A percentile compares a stretch with the other conserved stretches of the same genome.
Evolutionary conservation across 352 stramenopile genomes (phyloP).

Genomic region (Phytopythium mirpurense): DNA sequence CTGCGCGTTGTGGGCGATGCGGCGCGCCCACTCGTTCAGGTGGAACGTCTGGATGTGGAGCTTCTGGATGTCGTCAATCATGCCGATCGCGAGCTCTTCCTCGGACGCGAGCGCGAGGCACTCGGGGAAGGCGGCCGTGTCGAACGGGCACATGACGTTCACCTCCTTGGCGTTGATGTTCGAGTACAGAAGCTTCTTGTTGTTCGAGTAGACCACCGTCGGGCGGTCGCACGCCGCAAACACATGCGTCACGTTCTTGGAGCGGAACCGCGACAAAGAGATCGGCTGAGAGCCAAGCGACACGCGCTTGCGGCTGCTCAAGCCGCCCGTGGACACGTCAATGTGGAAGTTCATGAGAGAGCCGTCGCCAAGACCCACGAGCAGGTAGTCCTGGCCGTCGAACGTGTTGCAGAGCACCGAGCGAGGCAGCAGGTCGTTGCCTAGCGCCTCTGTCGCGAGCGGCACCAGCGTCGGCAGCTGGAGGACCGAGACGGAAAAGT

Average conservation of each 20-base stretch:
- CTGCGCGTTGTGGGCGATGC: slow-evolving; percentile 84
- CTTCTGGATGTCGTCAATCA: slow-evolving; percentile 99
- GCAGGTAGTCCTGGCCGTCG: slow-evolving; percentile 86
- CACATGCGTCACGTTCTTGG: slow-evolving; percentile 92
- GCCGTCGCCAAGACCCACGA: slow-evolving; percentile 97
- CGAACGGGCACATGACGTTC: slow-evolving; percentile 91
- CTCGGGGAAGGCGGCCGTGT: slow-evolving; percentile 90
- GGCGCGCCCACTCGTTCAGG: slow-evolving; percentile 90
- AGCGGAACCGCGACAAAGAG: slow-evolving; percentile 89
- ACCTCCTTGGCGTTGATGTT: slow-evolving; percentile 93
- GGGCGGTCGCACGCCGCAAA: slow-evolving; percentile 96
- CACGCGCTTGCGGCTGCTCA: slow-evolving; percentile 91
- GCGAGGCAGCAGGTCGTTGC: slow-evolving; percentile 80
- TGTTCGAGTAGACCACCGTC: slow-evolving; percentile 96
- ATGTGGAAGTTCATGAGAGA: slow-evolving; percentile 93
- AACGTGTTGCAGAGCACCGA: slow-evolving; percentile 88
- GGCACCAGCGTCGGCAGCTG: slow-evolving; percentile 73
- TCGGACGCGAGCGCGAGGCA: slow-evolving; percentile 96
- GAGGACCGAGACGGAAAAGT: slow-evolving; percentile 89
- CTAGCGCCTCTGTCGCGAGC: slow-evolving; percentile 59
- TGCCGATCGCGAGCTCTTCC: slow-evolving; percentile 93
- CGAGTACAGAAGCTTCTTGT: slow-evolving; percentile 95
- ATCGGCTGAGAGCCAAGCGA: slow-evolving; percentile 95
- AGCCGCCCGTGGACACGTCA: slow-evolving; percentile 27
- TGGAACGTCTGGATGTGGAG: slow-evolving; percentile 97